phyloP scores from a whole-genome alignment of 345 rosid species.

The Firmiana major region DNA sequence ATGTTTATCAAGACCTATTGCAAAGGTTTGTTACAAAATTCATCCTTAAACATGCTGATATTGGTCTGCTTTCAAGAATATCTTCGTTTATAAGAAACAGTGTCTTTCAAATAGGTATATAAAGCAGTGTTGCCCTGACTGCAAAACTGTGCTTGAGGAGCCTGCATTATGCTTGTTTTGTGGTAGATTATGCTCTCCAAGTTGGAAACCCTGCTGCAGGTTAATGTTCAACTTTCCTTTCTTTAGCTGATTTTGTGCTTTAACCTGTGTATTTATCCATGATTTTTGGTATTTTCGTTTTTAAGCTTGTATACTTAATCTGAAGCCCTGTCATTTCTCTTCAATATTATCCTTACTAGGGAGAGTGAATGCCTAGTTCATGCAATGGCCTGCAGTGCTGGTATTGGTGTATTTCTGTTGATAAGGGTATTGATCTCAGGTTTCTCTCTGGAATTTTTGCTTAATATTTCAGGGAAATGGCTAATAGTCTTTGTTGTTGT shows the following conservation, averaged over 20 bases:
- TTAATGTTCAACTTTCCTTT: constrained; percentile 22
- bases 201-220: constrained; percentile 89
- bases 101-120: constrained; percentile 55
- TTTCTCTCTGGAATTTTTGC: not conserved
- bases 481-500: constrained; percentile 15
- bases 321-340: not conserved
- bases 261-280: not conserved
- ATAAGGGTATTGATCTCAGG: constrained; percentile 50
- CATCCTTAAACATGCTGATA: constrained; percentile 14
- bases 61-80: constrained; percentile 1
- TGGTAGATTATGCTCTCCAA: constrained; percentile 81
- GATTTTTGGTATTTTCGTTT: not conserved
- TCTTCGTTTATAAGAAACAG: constrained; percentile 8
- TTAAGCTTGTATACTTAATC: not conserved
- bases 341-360: constrained; percentile 31
- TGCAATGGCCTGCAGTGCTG: constrained; percentile 77
- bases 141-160: constrained; percentile 48
- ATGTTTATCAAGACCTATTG: constrained; percentile 73
- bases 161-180: constrained; percentile 88
- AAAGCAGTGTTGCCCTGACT: constrained; percentile 61
- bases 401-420: constrained; percentile 77
- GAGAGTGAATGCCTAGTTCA: constrained; percentile 66
- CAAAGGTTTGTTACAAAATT: constrained; percentile 54
- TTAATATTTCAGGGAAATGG: constrained; percentile 7
- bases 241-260: constrained; percentile 10